phyloP scores from a whole-genome alignment of 331 rosid species.

The Acacia concinna region DNA sequence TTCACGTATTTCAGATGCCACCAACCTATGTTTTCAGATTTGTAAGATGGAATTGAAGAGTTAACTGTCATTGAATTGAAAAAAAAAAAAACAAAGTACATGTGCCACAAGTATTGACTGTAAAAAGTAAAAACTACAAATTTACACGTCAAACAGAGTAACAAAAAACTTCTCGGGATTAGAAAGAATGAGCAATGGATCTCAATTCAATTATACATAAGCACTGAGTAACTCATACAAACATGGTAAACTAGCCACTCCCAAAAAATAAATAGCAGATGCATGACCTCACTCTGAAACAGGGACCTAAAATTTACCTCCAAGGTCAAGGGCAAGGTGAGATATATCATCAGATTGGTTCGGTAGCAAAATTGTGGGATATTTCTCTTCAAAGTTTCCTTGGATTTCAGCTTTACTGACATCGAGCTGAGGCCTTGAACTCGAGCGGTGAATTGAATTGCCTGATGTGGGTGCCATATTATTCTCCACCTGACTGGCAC shows the following conservation, averaged over 20 bases:
- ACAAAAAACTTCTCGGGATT: background rate
- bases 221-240: background rate
- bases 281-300: background rate
- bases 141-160: background rate
- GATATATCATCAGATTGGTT: constrained; percentile 86
- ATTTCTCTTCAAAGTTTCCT: constrained; percentile 66
- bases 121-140: too few relatives aligned
- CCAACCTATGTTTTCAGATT: background rate
- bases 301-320: constrained; percentile 49
- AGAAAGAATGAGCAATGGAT: background rate
- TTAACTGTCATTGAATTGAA: background rate
- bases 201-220: background rate
- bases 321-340: constrained; percentile 84
- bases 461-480: constrained; percentile 59
- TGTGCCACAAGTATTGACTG: background rate
- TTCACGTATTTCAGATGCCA: background rate
- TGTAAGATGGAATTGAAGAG: background rate
- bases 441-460: constrained; percentile 65
- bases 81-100: background rate
- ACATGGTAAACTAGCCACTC: background rate
- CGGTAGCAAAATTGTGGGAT: constrained; percentile 81
- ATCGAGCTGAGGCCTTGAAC: constrained; percentile 86
- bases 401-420: constrained; percentile 87
- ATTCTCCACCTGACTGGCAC: too few relatives aligned
- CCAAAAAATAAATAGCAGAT: background rate